Conservation (phyloP, 768 basidiomycete genomes). For the Lentinula boryana region DNA sequence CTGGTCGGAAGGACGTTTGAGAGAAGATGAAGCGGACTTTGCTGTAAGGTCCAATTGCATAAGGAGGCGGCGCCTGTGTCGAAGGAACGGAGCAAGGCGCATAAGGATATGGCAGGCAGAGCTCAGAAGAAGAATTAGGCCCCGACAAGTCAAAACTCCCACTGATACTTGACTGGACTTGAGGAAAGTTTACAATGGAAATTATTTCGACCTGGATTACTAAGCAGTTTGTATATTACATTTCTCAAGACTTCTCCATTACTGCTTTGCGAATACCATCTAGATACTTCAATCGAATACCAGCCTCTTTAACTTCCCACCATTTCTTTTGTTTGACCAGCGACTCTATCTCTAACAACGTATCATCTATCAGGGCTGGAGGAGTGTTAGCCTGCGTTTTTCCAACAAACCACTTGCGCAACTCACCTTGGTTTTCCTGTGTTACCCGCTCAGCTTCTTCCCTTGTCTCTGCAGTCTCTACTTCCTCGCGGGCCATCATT, state of each 20-base stretch:
- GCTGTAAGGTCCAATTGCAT: conserved; percentile 46
- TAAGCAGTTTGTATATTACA: background rate
- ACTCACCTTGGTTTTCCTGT: conserved; percentile 49
- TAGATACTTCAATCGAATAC: conserved; percentile 72
- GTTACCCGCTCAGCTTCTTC: conserved; percentile 46
- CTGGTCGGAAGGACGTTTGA: conserved; percentile 45
- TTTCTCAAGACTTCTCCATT: conserved; percentile 10
- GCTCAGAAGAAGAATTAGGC: background rate
- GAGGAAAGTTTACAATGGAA: background rate
- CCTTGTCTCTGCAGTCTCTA: conserved; percentile 55
- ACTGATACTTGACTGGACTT: background rate
- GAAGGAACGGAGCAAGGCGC: conserved; percentile 39
- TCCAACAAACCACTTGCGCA: background rate
- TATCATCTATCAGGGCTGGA: conserved; percentile 46
- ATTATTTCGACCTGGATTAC: conserved; percentile 16
- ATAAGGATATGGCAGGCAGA: conserved; percentile 27
- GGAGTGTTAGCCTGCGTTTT: background rate
- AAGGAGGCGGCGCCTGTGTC: conserved; percentile 48
- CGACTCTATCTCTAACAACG: conserved; percentile 38
- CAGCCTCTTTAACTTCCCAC: conserved; percentile 46
- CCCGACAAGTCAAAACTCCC: background rate
- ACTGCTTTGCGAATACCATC: conserved; percentile 55
- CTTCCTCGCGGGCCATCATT: conserved; percentile 71
- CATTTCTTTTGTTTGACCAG: conserved; percentile 52
- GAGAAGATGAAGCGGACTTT: conserved; percentile 18